phyloP scores from a whole-genome alignment of 2,329 filamentous ascomycete species.

The Pyrenophora graminea region DNA sequence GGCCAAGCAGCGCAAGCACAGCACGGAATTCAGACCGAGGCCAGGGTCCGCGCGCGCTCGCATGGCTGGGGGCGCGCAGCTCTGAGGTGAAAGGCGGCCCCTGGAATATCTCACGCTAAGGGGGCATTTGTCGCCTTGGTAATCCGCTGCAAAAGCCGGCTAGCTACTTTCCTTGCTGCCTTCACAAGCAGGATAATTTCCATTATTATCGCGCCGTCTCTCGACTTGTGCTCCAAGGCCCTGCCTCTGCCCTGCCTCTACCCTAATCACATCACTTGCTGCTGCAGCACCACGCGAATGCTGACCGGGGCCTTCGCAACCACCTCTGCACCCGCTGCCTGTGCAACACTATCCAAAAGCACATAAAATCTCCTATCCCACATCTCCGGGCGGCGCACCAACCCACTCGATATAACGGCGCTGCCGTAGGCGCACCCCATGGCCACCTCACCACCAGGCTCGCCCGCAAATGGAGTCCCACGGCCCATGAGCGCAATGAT shows the following conservation, averaged over 20 bases:
- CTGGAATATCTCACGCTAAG: constrained; percentile 15
- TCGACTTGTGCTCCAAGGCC: constrained; percentile 1
- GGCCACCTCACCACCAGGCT: constrained; percentile 45
- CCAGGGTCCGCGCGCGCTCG: constrained; percentile 2
- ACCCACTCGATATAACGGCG: constrained; percentile 19
- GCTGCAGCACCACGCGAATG: constrained; percentile 12
- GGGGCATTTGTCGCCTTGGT: constrained; percentile 14
- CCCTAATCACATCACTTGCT: neutral
- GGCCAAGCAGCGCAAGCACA: neutral
- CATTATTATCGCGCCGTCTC: constrained; percentile 5
- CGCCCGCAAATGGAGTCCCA: constrained; percentile 56
- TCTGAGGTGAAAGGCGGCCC: constrained; percentile 6
- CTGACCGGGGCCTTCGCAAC: constrained; percentile 9
- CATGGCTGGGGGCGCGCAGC: constrained; percentile 7
- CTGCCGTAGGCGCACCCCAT: constrained; percentile 36
- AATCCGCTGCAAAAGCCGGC: constrained; percentile 6
- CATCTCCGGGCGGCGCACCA: constrained; percentile 20
- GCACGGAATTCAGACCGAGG: neutral
- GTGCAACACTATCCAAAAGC: constrained; percentile 6
- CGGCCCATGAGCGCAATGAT: constrained; percentile 78
- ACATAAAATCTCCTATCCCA: constrained; percentile 5
- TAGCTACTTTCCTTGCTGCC: constrained; percentile 2
- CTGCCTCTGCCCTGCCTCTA: neutral
- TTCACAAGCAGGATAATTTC: constrained; percentile 15
- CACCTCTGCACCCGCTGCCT: neutral